A percentile compares a stretch with the other conserved stretches of the same genome.
Evolutionary conservation across 1,284 basidiomycete genomes (phyloP).

Genomic region (Tylopilus sp.): DNA sequence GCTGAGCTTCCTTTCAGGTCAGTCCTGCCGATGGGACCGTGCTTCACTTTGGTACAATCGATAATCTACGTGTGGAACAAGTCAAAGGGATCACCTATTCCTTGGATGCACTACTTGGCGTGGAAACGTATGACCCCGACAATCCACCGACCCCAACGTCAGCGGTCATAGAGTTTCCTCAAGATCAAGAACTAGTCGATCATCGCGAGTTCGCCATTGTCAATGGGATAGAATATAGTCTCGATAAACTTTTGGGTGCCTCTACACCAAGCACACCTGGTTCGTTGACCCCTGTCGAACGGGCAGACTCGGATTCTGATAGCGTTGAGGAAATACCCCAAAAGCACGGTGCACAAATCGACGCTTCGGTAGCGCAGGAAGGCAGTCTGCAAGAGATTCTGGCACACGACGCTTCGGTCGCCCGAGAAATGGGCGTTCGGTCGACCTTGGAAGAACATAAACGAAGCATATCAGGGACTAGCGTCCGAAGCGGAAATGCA

Average conservation of each 20-base stretch:
- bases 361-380: slow-evolving; percentile 62
- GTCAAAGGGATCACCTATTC: slow-evolving; percentile 98
- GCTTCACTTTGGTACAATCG: slow-evolving; percentile 88
- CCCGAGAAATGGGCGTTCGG: slow-evolving; percentile 60
- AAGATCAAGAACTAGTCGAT: slow-evolving; percentile 55
- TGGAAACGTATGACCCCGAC: slow-evolving; percentile 44
- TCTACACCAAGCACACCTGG: slow-evolving; percentile 30
- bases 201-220: slow-evolving; percentile 93
- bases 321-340: slow-evolving; percentile 36
- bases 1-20: slow-evolving; percentile 45
- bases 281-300: slow-evolving; percentile 19
- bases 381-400: slow-evolving; percentile 51
- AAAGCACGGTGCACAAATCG: slow-evolving; percentile 58
- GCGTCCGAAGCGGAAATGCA: slow-evolving; percentile 67
- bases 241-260: slow-evolving; percentile 75
- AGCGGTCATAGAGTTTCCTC: slow-evolving; percentile 40
- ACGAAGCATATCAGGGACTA: slow-evolving; percentile 43
- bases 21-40: slow-evolving; percentile 94
- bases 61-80: slow-evolving; percentile 85
- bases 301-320: slow-evolving; percentile 28
- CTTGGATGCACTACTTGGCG: slow-evolving; percentile 86
- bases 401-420: slow-evolving; percentile 65
- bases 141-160: slow-evolving; percentile 42
- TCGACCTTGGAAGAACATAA: slow-evolving; percentile 40
- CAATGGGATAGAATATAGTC: slow-evolving; percentile 94